A percentile compares a stretch with the other conserved stretches of the same genome.
phyloP scores from a whole-genome alignment of 2,329 filamentous ascomycete species.

The Ophiosphaerella korrae region DNA sequence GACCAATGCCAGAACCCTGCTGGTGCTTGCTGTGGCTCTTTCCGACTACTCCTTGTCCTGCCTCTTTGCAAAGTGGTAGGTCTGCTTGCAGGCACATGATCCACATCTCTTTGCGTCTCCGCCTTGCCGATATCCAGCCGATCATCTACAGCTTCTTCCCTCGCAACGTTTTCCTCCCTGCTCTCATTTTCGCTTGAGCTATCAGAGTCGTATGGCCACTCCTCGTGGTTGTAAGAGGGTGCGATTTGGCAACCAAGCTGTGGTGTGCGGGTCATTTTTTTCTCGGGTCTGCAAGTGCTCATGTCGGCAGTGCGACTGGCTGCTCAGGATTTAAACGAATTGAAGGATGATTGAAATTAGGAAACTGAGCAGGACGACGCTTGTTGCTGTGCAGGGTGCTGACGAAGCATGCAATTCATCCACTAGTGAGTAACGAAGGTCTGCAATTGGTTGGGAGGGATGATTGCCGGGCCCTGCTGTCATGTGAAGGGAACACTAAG shows the following conservation, averaged over 20 bases:
- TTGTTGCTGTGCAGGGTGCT: background rate
- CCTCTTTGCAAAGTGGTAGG: slow-evolving; percentile 17
- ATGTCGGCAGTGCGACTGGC: too few species aligned
- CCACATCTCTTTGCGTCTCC: slow-evolving; percentile 23
- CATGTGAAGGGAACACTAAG: slow-evolving; percentile 1
- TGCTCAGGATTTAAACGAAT: too few species aligned
- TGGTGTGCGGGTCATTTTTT: slow-evolving; percentile 19
- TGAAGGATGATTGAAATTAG: background rate
- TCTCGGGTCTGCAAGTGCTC: background rate
- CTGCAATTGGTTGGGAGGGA: background rate
- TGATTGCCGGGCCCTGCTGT: background rate
- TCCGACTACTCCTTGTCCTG: slow-evolving; percentile 27
- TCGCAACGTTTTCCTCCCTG: background rate
- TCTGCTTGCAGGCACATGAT: slow-evolving; percentile 6
- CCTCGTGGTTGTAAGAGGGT: slow-evolving; percentile 26
- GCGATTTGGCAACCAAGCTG: slow-evolving; percentile 35
- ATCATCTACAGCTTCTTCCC: slow-evolving; percentile 1
- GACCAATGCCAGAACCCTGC: slow-evolving; percentile 37
- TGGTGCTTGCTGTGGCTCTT: slow-evolving; percentile 14
- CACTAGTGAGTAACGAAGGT: background rate
- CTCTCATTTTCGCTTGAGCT: slow-evolving; percentile 10
- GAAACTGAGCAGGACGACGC: background rate
- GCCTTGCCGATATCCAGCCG: slow-evolving; percentile 25
- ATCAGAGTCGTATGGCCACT: slow-evolving; percentile 18
- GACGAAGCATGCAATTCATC: slow-evolving; percentile 5